These are phyloP conservation scores for Drechmeria coniospora DNA, from an alignment of 2,329 filamentous ascomycete genomes.

Conservation along the genomic window DNA sequence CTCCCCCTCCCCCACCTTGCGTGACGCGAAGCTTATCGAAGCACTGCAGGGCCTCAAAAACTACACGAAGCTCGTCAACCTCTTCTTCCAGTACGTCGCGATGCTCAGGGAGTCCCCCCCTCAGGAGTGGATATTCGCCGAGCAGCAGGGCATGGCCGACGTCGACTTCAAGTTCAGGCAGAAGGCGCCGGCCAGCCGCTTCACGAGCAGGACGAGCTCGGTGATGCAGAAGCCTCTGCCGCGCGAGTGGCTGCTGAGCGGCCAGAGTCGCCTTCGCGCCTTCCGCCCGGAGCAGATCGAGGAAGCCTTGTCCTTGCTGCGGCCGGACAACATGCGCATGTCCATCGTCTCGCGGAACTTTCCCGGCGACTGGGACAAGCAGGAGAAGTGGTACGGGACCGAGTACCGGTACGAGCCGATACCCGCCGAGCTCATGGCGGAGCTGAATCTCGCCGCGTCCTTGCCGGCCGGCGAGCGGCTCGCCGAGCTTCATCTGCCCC, in stretches of 20 bases:
- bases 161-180: conserved; percentile 93
- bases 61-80: conserved; percentile 68
- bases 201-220: conserved; percentile 70
- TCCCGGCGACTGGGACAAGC: conserved; percentile 71
- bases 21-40: conserved; percentile 1
- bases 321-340: conserved; percentile 81
- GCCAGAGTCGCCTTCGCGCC: conserved; percentile 56
- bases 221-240: conserved; percentile 87
- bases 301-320: conserved; percentile 55
- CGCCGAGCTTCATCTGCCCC: conserved; percentile 66
- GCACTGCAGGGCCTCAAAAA: conserved; percentile 46
- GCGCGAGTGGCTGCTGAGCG: conserved; percentile 76
- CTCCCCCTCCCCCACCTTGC: background rate
- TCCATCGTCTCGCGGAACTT: conserved; percentile 69
- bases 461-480: conserved; percentile 46
- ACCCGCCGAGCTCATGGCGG: conserved; percentile 55
- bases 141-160: conserved; percentile 79
- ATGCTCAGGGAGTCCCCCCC: conserved; percentile 68
- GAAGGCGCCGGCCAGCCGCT: conserved; percentile 77
- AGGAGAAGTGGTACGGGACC: conserved; percentile 96
- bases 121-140: conserved; percentile 85
- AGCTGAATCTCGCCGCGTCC: conserved; percentile 45
- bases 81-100: conserved; percentile 81
- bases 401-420: conserved; percentile 79
- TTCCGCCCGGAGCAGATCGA: conserved; percentile 69